These are phyloP conservation scores for Candida sphagnicola DNA, from an alignment of 805 yeast genomes.

Conservation along the genomic window DNA sequence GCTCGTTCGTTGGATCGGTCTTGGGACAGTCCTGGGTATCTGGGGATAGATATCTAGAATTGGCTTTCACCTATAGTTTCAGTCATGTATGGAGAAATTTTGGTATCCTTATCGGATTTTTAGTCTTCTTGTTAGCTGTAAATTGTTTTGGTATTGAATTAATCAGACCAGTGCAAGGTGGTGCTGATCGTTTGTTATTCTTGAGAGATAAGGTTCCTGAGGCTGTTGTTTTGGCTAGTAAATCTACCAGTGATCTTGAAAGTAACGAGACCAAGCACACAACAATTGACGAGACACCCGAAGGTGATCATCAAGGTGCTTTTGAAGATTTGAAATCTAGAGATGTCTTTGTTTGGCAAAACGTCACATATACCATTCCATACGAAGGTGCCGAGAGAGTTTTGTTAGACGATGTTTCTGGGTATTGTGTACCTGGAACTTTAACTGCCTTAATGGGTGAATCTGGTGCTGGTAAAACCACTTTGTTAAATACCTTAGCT, in stretches of 20 bases:
- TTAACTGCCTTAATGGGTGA: slow-evolving; percentile 62
- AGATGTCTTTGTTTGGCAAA: slow-evolving; percentile 60
- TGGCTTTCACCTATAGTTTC: slow-evolving; percentile 31
- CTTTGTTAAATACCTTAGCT: slow-evolving; percentile 50
- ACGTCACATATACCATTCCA: slow-evolving; percentile 55
- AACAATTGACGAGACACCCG: slow-evolving; percentile 1
- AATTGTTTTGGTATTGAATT: slow-evolving; percentile 23
- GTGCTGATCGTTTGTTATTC: slow-evolving; percentile 28
- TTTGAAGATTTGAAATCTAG: slow-evolving; percentile 27
- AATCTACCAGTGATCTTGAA: slow-evolving; percentile 11
- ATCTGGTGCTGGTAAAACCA: slow-evolving; percentile 63
- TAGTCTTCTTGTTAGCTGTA: slow-evolving; percentile 14
- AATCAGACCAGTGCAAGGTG: slow-evolving; percentile 27
- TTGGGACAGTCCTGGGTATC: slow-evolving; percentile 16
- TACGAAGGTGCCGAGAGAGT: slow-evolving; percentile 37
- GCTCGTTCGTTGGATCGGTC: slow-evolving; percentile 16
- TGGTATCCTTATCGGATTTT: slow-evolving; percentile 38
- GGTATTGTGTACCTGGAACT: slow-evolving; percentile 45
- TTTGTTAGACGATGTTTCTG: slow-evolving; percentile 33
- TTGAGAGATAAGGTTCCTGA: slow-evolving; percentile 22
- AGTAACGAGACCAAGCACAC: not conserved
- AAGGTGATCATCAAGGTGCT: slow-evolving; percentile 5
- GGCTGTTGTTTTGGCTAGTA: slow-evolving; percentile 12
- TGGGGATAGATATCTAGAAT: slow-evolving; percentile 34
- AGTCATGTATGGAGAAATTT: slow-evolving; percentile 46